A percentile compares a stretch with the other conserved stretches of the same genome.
Conservation (phyloP, 2,329 filamentous ascomycete genomes). For the Gnomoniopsis sp. region DNA sequence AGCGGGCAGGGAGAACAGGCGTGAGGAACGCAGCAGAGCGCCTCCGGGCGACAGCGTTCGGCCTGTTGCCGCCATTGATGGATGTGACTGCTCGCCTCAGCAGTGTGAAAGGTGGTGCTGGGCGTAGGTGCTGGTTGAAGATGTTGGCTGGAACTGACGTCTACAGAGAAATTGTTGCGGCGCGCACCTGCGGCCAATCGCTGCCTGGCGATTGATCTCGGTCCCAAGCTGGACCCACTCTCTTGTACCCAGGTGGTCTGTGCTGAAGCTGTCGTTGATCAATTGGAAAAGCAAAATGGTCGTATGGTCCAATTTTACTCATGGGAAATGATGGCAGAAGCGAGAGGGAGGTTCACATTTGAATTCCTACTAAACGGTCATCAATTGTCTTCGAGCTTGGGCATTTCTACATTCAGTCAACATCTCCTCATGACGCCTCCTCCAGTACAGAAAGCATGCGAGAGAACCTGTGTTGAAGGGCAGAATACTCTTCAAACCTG, state of each 20-base stretch:
- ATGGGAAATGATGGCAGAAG: no score
- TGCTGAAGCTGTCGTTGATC: not conserved
- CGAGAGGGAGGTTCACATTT: no score
- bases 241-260: not conserved
- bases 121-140: not conserved
- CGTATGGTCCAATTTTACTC: no score
- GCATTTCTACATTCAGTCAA: no score
- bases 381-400: no score
- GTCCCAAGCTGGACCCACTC: not conserved
- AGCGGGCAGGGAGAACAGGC: constrained; percentile 82
- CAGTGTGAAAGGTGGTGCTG: not conserved
- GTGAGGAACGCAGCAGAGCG: constrained; percentile 76
- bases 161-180: not conserved
- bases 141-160: not conserved
- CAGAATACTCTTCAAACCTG: no score
- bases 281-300: not conserved
- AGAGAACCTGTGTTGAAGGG: no score
- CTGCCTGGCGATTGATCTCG: not conserved
- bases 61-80: constrained; percentile 25
- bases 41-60: constrained; percentile 55
- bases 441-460: no score
- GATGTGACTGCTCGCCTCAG: constrained; percentile 7
- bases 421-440: no score
- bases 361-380: no score
- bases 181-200: not conserved